Conservation (phyloP, 306 rosid genomes). For the Medicago ruthenica region DNA sequence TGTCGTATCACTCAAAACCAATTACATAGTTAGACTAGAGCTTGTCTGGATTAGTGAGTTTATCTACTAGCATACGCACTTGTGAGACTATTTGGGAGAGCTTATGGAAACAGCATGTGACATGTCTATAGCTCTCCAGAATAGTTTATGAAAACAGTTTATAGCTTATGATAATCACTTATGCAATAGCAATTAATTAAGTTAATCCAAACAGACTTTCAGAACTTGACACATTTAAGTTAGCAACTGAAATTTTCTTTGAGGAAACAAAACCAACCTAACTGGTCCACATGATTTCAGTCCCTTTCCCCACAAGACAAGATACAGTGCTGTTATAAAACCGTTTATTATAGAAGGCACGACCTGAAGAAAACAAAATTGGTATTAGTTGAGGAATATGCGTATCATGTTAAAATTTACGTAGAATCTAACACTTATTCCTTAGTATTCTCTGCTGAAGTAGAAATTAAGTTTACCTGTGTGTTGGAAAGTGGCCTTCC, state of each 20-base stretch:
- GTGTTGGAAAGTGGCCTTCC: constrained; percentile 90
- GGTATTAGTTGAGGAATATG: constrained; percentile 40
- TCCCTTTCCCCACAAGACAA: constrained; percentile 97
- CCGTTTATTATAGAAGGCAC: constrained; percentile 96
- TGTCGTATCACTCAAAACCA: not conserved
- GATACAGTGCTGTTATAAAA: constrained; percentile 85
- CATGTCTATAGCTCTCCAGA: not conserved
- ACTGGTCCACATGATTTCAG: constrained; percentile 97
- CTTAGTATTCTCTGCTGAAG: constrained; percentile 8
- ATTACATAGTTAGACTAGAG: constrained; percentile 12
- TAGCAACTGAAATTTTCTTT: constrained; percentile 31
- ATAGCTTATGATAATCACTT: not conserved
- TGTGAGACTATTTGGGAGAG: not conserved
- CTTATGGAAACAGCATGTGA: not conserved
- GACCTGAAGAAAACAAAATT: constrained; percentile 63
- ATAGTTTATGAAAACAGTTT: not conserved
- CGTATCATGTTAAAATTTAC: constrained; percentile 23
- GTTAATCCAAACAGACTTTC: not conserved
- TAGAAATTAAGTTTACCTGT: constrained; percentile 62
- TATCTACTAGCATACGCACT: not conserved
- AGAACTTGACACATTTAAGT: constrained; percentile 24
- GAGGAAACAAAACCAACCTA: constrained; percentile 65
- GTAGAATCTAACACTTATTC: constrained; percentile 13
- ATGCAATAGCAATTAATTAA: not conserved
- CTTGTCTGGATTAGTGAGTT: not conserved